Evolutionary conservation across 805 yeast genomes (phyloP).

Genomic region (Sugiyamaella qingdaonensis): DNA sequence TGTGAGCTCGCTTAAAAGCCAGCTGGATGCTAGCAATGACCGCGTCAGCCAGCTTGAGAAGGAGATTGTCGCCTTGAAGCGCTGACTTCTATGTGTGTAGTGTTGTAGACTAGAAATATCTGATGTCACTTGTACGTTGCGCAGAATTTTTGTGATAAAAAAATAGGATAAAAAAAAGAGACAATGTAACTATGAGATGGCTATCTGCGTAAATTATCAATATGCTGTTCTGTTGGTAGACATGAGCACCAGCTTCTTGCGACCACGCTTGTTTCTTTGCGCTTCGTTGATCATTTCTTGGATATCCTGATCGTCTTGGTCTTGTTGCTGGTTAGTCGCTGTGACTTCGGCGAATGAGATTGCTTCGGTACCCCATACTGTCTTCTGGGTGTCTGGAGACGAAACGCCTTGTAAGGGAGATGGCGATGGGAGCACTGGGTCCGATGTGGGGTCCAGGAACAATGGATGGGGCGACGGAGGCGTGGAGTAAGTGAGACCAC

Average conservation of each 20-base stretch:
- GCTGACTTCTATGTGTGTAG: background rate
- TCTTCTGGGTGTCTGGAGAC: constrained; percentile 1
- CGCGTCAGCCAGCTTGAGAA: constrained; percentile 22
- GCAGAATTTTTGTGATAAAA: too few relatives aligned
- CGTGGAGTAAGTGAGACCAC: background rate
- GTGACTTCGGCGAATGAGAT: constrained; percentile 19
- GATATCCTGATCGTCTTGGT: constrained; percentile 19
- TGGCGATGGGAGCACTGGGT: constrained; percentile 11
- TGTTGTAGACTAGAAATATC: background rate
- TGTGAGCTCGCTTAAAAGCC: constrained; percentile 19
- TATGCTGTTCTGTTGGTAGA: constrained; percentile 14
- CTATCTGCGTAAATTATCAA: background rate
- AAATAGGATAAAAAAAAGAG: background rate
- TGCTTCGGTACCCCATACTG: constrained; percentile 22
- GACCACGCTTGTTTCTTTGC: constrained; percentile 19
- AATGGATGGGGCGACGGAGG: constrained; percentile 6
- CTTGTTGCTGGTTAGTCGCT: constrained; percentile 19
- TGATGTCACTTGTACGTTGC: background rate
- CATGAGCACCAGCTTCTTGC: constrained; percentile 29
- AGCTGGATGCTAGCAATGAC: constrained; percentile 22
- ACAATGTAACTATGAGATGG: background rate
- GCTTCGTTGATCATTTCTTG: constrained; percentile 18
- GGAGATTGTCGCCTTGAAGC: constrained; percentile 13
- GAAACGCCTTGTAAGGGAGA: background rate
- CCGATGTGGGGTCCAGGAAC: constrained; percentile 8